These are phyloP conservation scores for Trichopus zeylanicus DNA, from an alignment of 116 monocot species.

Conservation along the genomic window DNA sequence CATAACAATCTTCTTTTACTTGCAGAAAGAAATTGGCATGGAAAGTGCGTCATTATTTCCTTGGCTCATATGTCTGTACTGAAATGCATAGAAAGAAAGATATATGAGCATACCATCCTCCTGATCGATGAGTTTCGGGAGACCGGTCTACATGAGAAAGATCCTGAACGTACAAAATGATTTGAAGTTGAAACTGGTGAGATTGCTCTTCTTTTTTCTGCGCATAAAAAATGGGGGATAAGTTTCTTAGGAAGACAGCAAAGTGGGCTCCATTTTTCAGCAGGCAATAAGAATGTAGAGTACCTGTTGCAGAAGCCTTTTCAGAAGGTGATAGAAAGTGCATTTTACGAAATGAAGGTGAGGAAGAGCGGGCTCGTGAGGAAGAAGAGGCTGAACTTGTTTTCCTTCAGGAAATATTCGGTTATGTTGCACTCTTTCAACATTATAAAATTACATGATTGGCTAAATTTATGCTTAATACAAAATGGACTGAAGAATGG, in stretches of 20 bases:
- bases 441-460: no score
- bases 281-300: not conserved
- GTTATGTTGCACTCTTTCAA: no score
- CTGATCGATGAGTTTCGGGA: conserved; percentile 34
- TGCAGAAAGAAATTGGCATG: no score
- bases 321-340: conserved; percentile 31
- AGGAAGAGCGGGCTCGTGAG: conserved; percentile 40
- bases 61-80: no score
- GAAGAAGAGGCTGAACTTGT: conserved; percentile 30
- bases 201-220: conserved; percentile 16
- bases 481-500: no score
- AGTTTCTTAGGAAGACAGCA: not conserved
- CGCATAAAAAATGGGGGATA: not conserved
- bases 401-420: conserved; percentile 36
- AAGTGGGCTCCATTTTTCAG: no score
- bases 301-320: conserved; percentile 28
- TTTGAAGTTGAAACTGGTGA: conserved; percentile 18
- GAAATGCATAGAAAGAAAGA: no score
- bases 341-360: conserved; percentile 34
- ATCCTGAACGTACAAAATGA: conserved; percentile 48
- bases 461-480: no score
- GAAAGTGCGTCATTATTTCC: no score
- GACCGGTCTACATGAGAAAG: conserved; percentile 37
- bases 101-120: no score
- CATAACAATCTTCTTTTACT: no score